Evolutionary conservation across 768 basidiomycete genomes (phyloP).

Genomic region (Boletus bicolor): DNA sequence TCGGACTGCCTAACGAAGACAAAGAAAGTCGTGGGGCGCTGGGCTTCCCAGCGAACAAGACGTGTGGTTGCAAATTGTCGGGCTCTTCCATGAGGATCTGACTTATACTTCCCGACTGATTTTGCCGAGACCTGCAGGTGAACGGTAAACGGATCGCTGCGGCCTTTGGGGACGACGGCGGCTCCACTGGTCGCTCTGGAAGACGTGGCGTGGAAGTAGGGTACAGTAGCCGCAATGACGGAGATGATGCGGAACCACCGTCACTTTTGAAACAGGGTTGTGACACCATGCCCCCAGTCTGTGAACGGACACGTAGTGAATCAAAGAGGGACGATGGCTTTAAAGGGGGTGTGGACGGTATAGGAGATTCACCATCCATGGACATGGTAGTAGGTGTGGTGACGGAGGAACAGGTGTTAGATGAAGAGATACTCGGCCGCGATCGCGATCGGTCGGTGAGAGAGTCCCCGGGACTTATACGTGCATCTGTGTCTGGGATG

Average conservation of each 20-base stretch:
- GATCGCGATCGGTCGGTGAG: constrained; percentile 46
- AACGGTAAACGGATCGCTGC: constrained; percentile 35
- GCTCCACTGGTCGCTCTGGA: constrained; percentile 33
- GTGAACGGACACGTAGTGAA: constrained; percentile 32
- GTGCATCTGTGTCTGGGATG: constrained; percentile 42
- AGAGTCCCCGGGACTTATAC: constrained; percentile 41
- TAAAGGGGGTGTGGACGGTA: constrained; percentile 37
- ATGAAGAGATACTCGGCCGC: constrained; percentile 61
- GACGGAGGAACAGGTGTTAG: constrained; percentile 49
- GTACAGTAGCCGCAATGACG: constrained; percentile 36
- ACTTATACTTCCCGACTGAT: constrained; percentile 8
- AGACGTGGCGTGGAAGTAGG: constrained; percentile 40
- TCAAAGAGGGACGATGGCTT: constrained; percentile 34
- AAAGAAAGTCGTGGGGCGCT: constrained; percentile 29
- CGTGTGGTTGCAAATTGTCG: constrained; percentile 27
- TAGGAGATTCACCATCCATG: constrained; percentile 35
- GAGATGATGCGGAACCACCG: constrained; percentile 26
- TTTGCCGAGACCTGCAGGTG: constrained; percentile 18
- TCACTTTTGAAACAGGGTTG: constrained; percentile 34
- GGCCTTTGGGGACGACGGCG: constrained; percentile 30
- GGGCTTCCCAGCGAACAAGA: constrained; percentile 27
- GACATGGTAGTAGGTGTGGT: constrained; percentile 34
- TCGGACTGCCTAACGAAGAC: constrained; percentile 33
- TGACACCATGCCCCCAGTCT: constrained; percentile 25
- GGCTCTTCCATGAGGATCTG: constrained; percentile 29